These are phyloP conservation scores for Lactifluus volemus DNA, from an alignment of 768 basidiomycete species.

Conservation along the genomic window DNA sequence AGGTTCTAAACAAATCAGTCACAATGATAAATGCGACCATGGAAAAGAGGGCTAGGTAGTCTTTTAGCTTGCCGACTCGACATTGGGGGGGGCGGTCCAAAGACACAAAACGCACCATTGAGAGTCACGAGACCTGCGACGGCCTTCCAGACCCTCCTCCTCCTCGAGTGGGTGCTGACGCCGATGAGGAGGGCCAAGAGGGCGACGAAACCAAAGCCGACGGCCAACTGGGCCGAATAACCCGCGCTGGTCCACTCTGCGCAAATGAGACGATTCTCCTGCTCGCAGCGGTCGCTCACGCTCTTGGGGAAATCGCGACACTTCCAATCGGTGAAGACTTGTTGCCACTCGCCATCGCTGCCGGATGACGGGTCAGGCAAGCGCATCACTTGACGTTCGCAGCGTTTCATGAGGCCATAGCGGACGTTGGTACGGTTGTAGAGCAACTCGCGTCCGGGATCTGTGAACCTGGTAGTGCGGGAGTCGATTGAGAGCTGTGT, in stretches of 20 bases:
- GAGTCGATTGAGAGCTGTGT: not conserved
- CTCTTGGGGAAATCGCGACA: conserved; percentile 60
- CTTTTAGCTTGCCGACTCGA: no score
- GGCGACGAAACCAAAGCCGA: conserved; percentile 54
- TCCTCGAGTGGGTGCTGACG: conserved; percentile 61
- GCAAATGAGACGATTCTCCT: conserved; percentile 52
- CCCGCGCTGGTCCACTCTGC: conserved; percentile 62
- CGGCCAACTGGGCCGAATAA: conserved; percentile 54
- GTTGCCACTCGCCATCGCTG: conserved; percentile 29
- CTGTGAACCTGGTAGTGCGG: conserved; percentile 29
- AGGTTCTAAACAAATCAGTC: conserved; percentile 46
- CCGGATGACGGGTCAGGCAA: conserved; percentile 34
- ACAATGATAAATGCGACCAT: conserved; percentile 55
- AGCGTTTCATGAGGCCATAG: conserved; percentile 53
- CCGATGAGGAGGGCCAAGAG: conserved; percentile 55
- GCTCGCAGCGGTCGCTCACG: conserved; percentile 37
- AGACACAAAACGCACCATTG: conserved; percentile 37
- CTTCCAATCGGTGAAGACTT: conserved; percentile 45
- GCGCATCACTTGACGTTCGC: conserved; percentile 42
- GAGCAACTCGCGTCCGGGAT: conserved; percentile 34
- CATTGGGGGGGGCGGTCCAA: no score
- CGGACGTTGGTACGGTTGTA: conserved; percentile 40
- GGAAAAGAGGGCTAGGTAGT: conserved; percentile 43
- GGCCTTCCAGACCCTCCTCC: conserved; percentile 69
- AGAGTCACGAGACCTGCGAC: conserved; percentile 56